Conservation (phyloP, 225 moss, liverwort and hornwort genomes). For the Bryum argenteum region DNA sequence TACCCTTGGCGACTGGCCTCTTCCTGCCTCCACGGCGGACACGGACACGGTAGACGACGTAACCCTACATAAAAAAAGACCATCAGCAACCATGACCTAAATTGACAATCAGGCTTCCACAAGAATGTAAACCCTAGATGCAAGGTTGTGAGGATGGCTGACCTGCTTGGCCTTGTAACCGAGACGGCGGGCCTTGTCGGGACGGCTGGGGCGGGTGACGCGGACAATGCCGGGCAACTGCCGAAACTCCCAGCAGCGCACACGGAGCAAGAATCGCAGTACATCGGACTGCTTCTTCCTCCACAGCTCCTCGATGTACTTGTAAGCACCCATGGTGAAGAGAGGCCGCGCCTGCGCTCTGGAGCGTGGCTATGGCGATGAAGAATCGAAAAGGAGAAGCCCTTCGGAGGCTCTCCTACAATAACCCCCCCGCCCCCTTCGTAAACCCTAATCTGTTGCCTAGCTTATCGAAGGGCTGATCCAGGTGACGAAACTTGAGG, state of each 20-base stretch:
- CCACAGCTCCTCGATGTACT: slow-evolving; percentile 90
- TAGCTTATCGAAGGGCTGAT: slow-evolving; percentile 7
- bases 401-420: accelerated
- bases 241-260: slow-evolving; percentile 90
- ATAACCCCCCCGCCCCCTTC: slow-evolving; percentile 6
- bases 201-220: slow-evolving; percentile 80
- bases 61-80: slow-evolving; percentile 47
- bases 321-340: slow-evolving; percentile 65
- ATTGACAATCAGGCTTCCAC: not conserved
- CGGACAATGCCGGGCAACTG: slow-evolving; percentile 98
- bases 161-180: slow-evolving; percentile 98
- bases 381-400: not conserved
- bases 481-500: slow-evolving; percentile 15
- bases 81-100: not conserved
- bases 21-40: slow-evolving; percentile 91
- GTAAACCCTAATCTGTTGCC: slow-evolving; percentile 26
- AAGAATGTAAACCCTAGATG: not conserved
- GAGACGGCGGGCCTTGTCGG: slow-evolving; percentile 84
- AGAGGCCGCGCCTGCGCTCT: slow-evolving; percentile 27
- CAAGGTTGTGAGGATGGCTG: not conserved
- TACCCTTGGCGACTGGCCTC: slow-evolving; percentile 88
- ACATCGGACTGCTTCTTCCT: slow-evolving; percentile 94
- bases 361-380: slow-evolving; percentile 20
- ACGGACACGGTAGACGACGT: slow-evolving; percentile 85
- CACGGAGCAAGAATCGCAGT: slow-evolving; percentile 77